phyloP scores from a whole-genome alignment of 257 asterid species.

The Penstemon eatonii region DNA sequence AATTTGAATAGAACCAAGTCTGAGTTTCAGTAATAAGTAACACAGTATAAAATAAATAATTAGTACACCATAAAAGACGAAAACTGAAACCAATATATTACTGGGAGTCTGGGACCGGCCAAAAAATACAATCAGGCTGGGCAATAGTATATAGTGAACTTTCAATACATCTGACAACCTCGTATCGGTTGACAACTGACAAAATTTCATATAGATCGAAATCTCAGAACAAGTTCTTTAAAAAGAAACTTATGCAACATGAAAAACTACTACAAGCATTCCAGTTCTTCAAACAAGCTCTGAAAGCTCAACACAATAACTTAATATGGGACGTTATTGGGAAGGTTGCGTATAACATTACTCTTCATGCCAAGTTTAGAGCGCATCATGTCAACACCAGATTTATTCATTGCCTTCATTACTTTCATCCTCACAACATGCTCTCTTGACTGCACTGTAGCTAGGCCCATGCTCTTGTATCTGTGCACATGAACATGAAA shows the following conservation, averaged over 20 bases:
- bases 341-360: slow-evolving; percentile 88
- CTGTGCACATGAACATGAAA: slow-evolving; percentile 34
- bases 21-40: too few relatives aligned
- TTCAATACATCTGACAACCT: too few relatives aligned
- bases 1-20: too few relatives aligned
- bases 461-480: slow-evolving; percentile 85
- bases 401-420: slow-evolving; percentile 68
- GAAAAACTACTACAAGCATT: background rate
- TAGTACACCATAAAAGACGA: too few relatives aligned
- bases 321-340: slow-evolving; percentile 70
- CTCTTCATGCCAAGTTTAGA: slow-evolving; percentile 88
- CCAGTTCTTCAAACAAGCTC: background rate
- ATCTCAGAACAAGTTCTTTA: too few relatives aligned
- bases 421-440: slow-evolving; percentile 71
- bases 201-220: too few relatives aligned
- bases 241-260: background rate
- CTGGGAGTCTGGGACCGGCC: too few relatives aligned
- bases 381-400: slow-evolving; percentile 80
- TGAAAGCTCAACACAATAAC: background rate
- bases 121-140: too few relatives aligned
- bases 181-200: too few relatives aligned
- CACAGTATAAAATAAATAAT: too few relatives aligned
- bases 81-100: too few relatives aligned
- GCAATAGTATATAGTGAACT: too few relatives aligned
- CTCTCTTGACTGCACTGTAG: slow-evolving; percentile 82